Evolutionary conservation across 176 grass and related monocot species (phyloP).

Genomic region (Hordeum marinum): DNA sequence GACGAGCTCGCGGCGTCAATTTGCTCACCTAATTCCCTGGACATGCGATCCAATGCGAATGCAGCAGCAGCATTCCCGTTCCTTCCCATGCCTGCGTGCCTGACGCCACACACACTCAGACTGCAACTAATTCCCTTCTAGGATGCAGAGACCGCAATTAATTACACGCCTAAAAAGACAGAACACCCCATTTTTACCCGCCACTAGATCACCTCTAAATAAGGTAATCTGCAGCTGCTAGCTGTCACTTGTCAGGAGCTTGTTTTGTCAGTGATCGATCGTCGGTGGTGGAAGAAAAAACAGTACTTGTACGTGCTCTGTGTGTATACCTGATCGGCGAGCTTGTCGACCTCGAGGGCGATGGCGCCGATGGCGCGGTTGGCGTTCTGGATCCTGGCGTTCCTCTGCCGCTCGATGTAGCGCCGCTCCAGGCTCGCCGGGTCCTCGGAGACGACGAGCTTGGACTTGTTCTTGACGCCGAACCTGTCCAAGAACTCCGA

Average conservation of each 20-base stretch:
- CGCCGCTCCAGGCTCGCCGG: slow-evolving; percentile 66
- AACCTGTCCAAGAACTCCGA: slow-evolving; percentile 64
- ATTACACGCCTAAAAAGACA: background rate
- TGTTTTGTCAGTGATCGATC: background rate
- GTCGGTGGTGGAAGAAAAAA: background rate
- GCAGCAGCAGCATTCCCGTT: background rate
- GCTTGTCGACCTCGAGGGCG: slow-evolving; percentile 79
- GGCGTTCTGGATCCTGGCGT: slow-evolving; percentile 58
- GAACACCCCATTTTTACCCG: no score
- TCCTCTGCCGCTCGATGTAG: slow-evolving; percentile 68
- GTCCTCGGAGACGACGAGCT: slow-evolving; percentile 68
- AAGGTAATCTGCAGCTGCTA: no score
- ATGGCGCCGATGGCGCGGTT: slow-evolving; percentile 67
- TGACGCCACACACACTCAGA: background rate
- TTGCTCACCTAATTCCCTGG: slow-evolving; percentile 34
- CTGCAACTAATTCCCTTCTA: background rate
- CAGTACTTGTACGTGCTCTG: background rate
- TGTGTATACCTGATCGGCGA: slow-evolving; percentile 72
- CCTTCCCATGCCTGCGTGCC: slow-evolving; percentile 24
- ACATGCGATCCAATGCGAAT: slow-evolving; percentile 34
- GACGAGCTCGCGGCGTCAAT: slow-evolving; percentile 25
- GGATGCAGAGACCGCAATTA: no score
- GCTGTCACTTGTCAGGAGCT: background rate
- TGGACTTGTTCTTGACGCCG: slow-evolving; percentile 88
- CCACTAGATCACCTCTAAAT: background rate